Conservation (phyloP, 805 yeast genomes). For the Metschnikowia cubensis region DNA sequence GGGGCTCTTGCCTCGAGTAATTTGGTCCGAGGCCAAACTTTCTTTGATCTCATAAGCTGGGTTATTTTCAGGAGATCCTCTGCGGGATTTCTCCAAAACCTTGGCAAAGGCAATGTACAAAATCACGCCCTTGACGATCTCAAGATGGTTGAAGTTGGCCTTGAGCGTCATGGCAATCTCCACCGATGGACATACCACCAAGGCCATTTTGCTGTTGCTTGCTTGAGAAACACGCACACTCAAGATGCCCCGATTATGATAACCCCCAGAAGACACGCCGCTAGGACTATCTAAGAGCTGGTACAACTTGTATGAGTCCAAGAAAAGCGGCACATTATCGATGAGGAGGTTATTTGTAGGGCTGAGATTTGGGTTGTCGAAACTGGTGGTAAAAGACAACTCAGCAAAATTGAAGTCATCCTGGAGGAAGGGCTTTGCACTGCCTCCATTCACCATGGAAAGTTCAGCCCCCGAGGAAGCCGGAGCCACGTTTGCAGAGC, state of each 20-base stretch:
- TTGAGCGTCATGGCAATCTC: conserved; percentile 79
- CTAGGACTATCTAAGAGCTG: conserved; percentile 29
- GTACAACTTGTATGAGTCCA: conserved; percentile 45
- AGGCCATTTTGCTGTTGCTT: conserved; percentile 24
- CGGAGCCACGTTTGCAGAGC: conserved; percentile 1
- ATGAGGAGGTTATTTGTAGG: conserved; percentile 77
- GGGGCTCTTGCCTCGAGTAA: neutral
- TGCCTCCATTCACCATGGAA: conserved; percentile 3
- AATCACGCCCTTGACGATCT: conserved; percentile 72
- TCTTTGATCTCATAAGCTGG: neutral
- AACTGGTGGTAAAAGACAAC: conserved; percentile 63
- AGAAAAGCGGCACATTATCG: conserved; percentile 74
- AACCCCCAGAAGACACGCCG: conserved; percentile 33
- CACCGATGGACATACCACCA: conserved; percentile 67
- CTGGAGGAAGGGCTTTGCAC: conserved; percentile 24
- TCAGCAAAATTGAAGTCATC: conserved; percentile 62
- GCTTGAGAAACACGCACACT: conserved; percentile 40
- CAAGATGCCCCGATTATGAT: conserved; percentile 63
- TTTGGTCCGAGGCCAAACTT: neutral
- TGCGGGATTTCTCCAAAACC: conserved; percentile 35
- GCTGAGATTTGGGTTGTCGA: conserved; percentile 63
- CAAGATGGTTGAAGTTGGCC: conserved; percentile 75
- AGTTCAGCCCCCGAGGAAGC: conserved; percentile 4
- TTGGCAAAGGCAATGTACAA: conserved; percentile 84
- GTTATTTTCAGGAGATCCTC: neutral